phyloP scores from a whole-genome alignment of 1,139 yeast genomes.

The Lodderomyces margitis region DNA sequence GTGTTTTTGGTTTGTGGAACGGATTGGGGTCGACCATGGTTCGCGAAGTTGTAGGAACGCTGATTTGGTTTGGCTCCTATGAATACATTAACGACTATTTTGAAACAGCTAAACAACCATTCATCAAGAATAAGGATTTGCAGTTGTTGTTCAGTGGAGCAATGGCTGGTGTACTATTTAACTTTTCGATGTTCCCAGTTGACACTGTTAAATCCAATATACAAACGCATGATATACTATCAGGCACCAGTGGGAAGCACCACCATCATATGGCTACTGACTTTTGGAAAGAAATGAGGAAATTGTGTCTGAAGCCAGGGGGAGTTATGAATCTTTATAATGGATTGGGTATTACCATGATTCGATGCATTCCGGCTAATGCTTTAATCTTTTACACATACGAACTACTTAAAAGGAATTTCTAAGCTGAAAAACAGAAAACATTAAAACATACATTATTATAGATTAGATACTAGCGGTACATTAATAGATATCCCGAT shows the following conservation, averaged over 20 bases:
- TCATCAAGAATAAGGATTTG: conserved; percentile 37
- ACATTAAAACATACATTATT: not conserved
- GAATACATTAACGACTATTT: conserved; percentile 53
- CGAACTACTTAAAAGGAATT: conserved; percentile 56
- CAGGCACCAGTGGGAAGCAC: conserved; percentile 12
- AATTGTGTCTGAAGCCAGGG: conserved; percentile 40
- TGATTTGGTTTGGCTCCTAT: conserved; percentile 92
- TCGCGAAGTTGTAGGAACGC: conserved; percentile 87
- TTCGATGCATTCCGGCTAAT: conserved; percentile 86
- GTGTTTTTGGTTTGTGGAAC: conserved; percentile 64
- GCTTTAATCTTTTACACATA: conserved; percentile 82
- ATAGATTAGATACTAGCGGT: not conserved
- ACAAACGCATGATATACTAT: conserved; percentile 57
- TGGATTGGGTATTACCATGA: conserved; percentile 80
- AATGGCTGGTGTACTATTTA: conserved; percentile 78
- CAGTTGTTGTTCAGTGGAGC: conserved; percentile 79
- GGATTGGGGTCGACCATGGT: conserved; percentile 84
- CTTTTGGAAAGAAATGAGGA: conserved; percentile 32
- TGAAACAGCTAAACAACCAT: conserved; percentile 18
- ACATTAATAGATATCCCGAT: not conserved
- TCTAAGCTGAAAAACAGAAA: conserved; percentile 15
- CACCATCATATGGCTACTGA: conserved; percentile 6
- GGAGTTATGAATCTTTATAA: conserved; percentile 73
- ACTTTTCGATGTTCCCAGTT: conserved; percentile 78
- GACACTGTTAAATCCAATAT: conserved; percentile 88